These are phyloP conservation scores for Macrophomina phaseolina DNA, from an alignment of 2,329 filamentous ascomycete genomes.

Conservation along the genomic window DNA sequence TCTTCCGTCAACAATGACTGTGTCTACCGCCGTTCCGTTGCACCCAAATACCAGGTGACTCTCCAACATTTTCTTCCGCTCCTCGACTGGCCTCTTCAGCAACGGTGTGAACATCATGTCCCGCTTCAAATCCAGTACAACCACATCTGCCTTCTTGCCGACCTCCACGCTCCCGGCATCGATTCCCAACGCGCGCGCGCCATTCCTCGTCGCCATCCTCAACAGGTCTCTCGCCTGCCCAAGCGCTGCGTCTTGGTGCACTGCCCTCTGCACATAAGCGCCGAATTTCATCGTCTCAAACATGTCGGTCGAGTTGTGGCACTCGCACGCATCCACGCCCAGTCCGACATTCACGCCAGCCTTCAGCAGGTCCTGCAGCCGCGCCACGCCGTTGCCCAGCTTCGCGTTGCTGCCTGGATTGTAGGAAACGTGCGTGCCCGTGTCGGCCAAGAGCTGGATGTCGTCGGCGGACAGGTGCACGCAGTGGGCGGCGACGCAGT, in stretches of 20 bases:
- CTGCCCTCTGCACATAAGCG: conserved; percentile 33
- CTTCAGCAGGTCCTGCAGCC: conserved; percentile 31
- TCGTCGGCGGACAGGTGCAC: neutral
- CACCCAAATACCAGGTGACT: conserved; percentile 37
- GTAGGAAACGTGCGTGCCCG: conserved; percentile 25
- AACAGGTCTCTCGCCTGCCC: conserved; percentile 32
- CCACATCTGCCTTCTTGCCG: conserved; percentile 36
- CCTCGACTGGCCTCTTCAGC: conserved; percentile 30
- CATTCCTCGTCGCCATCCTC: conserved; percentile 35
- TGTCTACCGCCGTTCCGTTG: conserved; percentile 35
- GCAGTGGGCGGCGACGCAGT: conserved; percentile 5
- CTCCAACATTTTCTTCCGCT: conserved; percentile 28
- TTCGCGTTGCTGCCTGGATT: conserved; percentile 35
- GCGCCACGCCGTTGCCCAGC: conserved; percentile 33
- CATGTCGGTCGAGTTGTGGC: conserved; percentile 37
- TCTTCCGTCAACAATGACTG: conserved; percentile 34
- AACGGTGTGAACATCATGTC: conserved; percentile 36
- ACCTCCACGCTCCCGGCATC: conserved; percentile 33
- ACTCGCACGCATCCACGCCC: conserved; percentile 36
- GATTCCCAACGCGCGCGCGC: conserved; percentile 32
- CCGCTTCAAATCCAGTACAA: conserved; percentile 35
- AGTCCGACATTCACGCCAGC: conserved; percentile 34
- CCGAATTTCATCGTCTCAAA: conserved; percentile 37
- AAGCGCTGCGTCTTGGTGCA: conserved; percentile 30
- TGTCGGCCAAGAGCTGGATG: neutral